Base-by-base conservation (phyloP, 257 asterid genomes). In the Solanum sitiens region DNA sequence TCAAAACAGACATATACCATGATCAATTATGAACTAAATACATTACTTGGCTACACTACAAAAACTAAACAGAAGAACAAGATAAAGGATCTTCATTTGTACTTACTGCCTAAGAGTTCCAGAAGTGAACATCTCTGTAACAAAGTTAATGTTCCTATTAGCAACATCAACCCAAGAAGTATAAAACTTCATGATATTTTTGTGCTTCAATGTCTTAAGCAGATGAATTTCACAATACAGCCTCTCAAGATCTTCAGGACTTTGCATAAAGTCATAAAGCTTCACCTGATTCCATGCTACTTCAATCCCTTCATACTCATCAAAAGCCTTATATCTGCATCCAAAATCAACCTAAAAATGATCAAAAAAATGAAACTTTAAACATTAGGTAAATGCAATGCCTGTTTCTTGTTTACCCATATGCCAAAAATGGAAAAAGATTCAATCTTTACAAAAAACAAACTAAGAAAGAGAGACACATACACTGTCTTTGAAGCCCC, bases 231-330 rank as follows among this genome's bases (percentile, higher is more conserved):
- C 99, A 90, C 96, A 91, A 88, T 95, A 95, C 70, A 95, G 91
- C 92, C 99, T 93, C 93, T 94, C 98, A 79, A 96, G 99, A 91
- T 96, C 98, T 88, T 96, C 98, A n/a, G 98, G 95, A 86, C 96
- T 93, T 88, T 93, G 98, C 87, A 96, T 86, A 86, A 96, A 95
- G 84, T 94, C 98, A 68, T 90, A 90, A 16, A 95, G 96, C 89
- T 96, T 96, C 90, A 95, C 99, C 90, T 96, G 99, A 82, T 96
- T 96, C 98, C 99, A 96, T 21, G 98, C 99, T 45, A 96, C 99
- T 88, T 96, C 99, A 87, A 96, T 95, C 86, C 99, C 98, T 90
- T 96, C 98, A 89, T 94, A 96, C 94, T 95, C 99, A 93, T 96
- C 98, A 91, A 96, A 96, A 80, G 98, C 98, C 89, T 96, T 94